A percentile compares a stretch with the other conserved stretches of the same genome.
Evolutionary conservation across 2,329 filamentous ascomycete species (phyloP).

Genomic region (Penicillium sp.): DNA sequence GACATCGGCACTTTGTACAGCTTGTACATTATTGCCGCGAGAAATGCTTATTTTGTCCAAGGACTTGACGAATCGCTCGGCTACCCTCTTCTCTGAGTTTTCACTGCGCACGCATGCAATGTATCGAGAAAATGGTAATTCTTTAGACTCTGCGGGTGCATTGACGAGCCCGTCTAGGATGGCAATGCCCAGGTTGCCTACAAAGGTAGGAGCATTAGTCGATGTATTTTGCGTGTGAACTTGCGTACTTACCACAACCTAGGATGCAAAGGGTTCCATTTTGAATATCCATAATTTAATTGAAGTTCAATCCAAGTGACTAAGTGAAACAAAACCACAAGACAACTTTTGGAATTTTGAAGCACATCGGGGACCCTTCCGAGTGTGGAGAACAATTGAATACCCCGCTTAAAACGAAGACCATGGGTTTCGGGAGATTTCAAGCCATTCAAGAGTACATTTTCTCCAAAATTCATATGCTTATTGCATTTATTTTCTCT

Average conservation of each 20-base stretch:
- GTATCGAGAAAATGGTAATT: constrained; percentile 31
- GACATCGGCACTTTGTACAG: constrained; percentile 38
- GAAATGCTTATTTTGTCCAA: constrained; percentile 32
- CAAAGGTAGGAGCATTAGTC: neutral
- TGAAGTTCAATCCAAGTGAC: neutral
- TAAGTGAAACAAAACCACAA: neutral
- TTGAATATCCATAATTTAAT: constrained; percentile 12
- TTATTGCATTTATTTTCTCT: neutral
- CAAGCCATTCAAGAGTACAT: neutral
- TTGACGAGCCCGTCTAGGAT: constrained; percentile 37
- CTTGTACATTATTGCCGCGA: constrained; percentile 37
- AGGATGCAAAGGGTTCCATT: constrained; percentile 17
- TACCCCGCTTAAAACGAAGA: neutral
- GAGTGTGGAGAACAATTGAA: constrained; percentile 3
- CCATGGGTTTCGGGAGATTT: neutral
- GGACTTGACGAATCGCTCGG: constrained; percentile 31
- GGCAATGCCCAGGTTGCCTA: constrained; percentile 41
- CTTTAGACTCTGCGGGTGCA: constrained; percentile 6
- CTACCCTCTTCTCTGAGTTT: constrained; percentile 35
- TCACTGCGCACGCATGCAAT: constrained; percentile 46
- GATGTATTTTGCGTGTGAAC: neutral
- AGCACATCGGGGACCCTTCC: constrained; percentile 3
- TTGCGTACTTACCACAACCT: constrained; percentile 17
- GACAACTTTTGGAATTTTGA: neutral
- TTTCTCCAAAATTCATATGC: neutral